Evolutionary conservation across 1,284 basidiomycete genomes (phyloP), one percentile per base, ranked within the genome.

Genomic region (Stygiomarasmius scandens): DNA sequence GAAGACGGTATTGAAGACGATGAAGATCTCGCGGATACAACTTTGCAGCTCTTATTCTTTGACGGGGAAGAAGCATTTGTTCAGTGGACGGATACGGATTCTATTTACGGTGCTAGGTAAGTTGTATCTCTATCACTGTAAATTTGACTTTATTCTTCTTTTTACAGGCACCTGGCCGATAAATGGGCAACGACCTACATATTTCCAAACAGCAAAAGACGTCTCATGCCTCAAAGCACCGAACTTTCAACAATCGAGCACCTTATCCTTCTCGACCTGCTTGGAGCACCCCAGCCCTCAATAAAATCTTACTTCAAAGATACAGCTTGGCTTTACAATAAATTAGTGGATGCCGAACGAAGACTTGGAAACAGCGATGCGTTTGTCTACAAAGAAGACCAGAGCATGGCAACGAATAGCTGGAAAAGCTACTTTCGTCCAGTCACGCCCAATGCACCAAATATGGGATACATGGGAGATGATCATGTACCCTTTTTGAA

Each of bases 41-140:
- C 96, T 0, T 73, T 99, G 14, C 95, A 98, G 70, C 78, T 99
- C n/a, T 79, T 99, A 20, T 97, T 99, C 69, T 96, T 99, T 61
- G 98, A 99, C 67, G 97, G 97, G 2, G 97, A 99, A 72, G 97
- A 99, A 73, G 97, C 97, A 0, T 98, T 96, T 73, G 79, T 86
- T 34, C 78, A 84, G 38, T 99, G 97, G 97, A 94, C 95, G 1
- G 81, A 81, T 34, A 86, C 82, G 0, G 97, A 99, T 72, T 96
- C 93, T 1, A 88, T 96, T 49, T 99, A 99, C 69, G 97, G 97
- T 22, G 89, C 95, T 43, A 86, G 90, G 92, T 93, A 66, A 56
- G 48, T 49, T 49, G 48, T 19, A 49, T 27, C 2, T 69, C 6
- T 36, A 38, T 27, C 46, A 19, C 9, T 45, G 22, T 36, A 52